Conservation (phyloP, 257 asterid species). For the Misopates orontium region DNA sequence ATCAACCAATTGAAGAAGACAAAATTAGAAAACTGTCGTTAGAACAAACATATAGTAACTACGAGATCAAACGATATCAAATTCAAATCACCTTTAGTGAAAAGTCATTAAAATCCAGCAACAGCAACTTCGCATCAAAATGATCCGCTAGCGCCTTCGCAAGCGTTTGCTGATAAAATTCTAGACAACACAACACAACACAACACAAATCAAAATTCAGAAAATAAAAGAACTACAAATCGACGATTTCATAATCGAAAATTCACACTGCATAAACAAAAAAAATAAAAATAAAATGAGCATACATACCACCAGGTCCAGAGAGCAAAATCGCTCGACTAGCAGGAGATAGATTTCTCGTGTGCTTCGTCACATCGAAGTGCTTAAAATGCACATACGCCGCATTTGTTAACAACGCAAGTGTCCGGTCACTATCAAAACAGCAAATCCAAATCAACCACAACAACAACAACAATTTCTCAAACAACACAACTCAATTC, state of each 20-base stretch:
- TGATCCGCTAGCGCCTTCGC: conserved; percentile 88
- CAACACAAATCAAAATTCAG: conserved; percentile 1
- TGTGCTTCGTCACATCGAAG: conserved; percentile 78
- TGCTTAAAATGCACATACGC: conserved; percentile 85
- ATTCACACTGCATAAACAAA: too few relatives aligned
- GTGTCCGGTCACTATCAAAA: conserved; percentile 68
- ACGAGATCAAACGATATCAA: not conserved
- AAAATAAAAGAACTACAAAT: not conserved
- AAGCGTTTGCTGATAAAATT: conserved; percentile 72
- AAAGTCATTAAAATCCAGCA: conserved; percentile 79
- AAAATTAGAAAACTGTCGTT: conserved; percentile 3
- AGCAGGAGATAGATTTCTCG: conserved; percentile 89
- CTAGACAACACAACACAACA: conserved; percentile 34
- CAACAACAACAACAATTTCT: too few relatives aligned
- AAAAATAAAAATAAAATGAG: too few relatives aligned
- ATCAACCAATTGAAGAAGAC: conserved; percentile 23
- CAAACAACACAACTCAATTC: too few relatives aligned
- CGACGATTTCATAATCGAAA: too few relatives aligned
- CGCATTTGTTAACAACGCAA: conserved; percentile 67
- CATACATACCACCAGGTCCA: conserved; percentile 78
- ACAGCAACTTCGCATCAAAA: conserved; percentile 70
- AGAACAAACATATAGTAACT: conserved; percentile 21
- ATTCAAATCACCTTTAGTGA: conserved; percentile 63
- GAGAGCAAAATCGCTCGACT: conserved; percentile 89
- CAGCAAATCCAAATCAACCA: too few relatives aligned